Conservation (phyloP, 441 rosid genomes). For the Gossypium davidsonii region DNA sequence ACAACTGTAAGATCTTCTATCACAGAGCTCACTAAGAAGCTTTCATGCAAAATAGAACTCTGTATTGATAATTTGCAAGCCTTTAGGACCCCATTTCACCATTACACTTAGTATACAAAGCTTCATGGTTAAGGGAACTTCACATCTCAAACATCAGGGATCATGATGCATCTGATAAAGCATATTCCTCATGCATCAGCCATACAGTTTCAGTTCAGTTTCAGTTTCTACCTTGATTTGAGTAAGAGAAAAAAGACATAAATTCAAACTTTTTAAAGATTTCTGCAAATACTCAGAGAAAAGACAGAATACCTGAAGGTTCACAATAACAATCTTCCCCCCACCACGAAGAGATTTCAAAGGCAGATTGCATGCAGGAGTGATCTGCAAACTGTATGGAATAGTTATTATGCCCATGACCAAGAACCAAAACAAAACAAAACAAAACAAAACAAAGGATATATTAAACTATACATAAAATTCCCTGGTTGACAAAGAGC, state of each 20-base stretch:
- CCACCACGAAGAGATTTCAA: constrained; percentile 82
- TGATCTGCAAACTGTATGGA: constrained; percentile 86
- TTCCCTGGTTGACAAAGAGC: not conserved
- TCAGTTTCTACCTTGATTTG: not conserved
- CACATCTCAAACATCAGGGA: not conserved
- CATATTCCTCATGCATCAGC: not conserved
- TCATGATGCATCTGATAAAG: constrained; percentile 3
- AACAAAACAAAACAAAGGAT: constrained; percentile 3
- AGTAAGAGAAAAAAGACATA: not conserved
- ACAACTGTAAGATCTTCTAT: not conserved
- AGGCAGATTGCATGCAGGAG: constrained; percentile 98
- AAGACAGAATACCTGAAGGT: constrained; percentile 67
- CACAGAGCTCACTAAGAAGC: not conserved
- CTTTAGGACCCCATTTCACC: not conserved
- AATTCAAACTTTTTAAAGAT: not conserved
- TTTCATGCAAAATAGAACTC: not conserved
- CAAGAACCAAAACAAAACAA: constrained; percentile 7
- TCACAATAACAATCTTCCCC: constrained; percentile 86
- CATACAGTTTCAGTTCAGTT: not conserved
- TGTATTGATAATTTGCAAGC: not conserved
- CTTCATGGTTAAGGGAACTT: not conserved
- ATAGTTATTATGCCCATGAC: constrained; percentile 21
- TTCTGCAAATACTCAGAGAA: not conserved
- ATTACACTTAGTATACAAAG: not conserved
- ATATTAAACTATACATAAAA: not conserved